Base-by-base conservation (phyloP, 139 green algal species). In the Volvox reticuliferus region DNA sequence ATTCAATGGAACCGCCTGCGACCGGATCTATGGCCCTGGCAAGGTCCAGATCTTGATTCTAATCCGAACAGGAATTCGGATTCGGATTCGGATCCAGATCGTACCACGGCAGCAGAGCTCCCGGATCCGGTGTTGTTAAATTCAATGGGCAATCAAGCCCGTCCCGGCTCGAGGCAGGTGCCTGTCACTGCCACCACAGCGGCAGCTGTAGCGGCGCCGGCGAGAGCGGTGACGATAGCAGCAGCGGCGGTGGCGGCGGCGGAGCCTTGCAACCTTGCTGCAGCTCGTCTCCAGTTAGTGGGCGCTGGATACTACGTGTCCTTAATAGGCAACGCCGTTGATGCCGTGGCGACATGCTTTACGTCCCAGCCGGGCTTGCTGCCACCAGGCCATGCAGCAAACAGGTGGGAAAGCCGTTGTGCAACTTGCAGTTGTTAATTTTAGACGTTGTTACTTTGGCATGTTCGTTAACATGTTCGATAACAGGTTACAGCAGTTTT, bases 1-100 rank as follows among this genome's bases (percentile, higher is more conserved):
- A 20, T 79, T 12, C 33, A 69, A 5, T 63, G 35, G 86, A 93
- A 93, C 37, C 18, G 16, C 6, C 33, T 93, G n/a, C 80, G 91
- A 0, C 87, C 87, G 0, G 91, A 93, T 77, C 81, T 93, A 63
- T 93, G 91, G 91, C n/a, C 12, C 0, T 24, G 63, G n/a, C 13
- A 80, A 0, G 86, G 84, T 69, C 24, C 32, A 55, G 75, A 81
- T 50, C 32, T 30, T 30, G 76, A 61, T 26, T 33, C 76, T 2
- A 30, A 55, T 61, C 33, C 76, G 61, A 36, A 9, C 32, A 28
- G 19, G 21, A 36, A 22, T 62, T 20, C 77, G 3, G 87, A 37
- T 28, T 28, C 21, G 65, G 21, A 73, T 28, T 5, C 76, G 32
- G 76, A 61, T 61, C 33, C 73, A 37, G 73, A 5, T 80, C 2